phyloP scores from a whole-genome alignment of 495 filamentous ascomycete species.

The Talaromyces stipitatus region DNA sequence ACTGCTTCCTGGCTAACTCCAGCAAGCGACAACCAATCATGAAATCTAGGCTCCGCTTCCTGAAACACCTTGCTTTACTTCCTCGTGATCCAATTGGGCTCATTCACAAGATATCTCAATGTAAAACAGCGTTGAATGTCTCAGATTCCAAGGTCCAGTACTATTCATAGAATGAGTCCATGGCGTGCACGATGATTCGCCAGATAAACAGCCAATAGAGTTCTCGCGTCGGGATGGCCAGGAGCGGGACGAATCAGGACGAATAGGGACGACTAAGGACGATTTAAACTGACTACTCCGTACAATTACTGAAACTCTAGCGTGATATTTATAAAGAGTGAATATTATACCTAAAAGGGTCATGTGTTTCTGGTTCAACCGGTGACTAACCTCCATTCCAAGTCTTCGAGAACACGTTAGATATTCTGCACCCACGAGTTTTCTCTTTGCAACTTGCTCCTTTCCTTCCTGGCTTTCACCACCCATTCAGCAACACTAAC shows the following conservation, averaged over 20 bases:
- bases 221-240: not conserved
- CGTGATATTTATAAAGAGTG: no score
- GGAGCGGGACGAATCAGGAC: not conserved
- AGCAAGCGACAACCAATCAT: not conserved
- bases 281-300: not conserved
- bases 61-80: not conserved
- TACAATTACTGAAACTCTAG: no score
- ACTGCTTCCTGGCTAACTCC: not conserved
- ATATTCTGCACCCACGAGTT: not conserved
- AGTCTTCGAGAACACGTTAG: not conserved
- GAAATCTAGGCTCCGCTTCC: not conserved
- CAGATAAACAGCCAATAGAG: not conserved
- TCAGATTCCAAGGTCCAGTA: not conserved
- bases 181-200: not conserved
- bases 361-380: no score
- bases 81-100: not conserved
- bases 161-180: not conserved
- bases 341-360: no score
- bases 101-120: not conserved
- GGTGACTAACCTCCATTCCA: no score
- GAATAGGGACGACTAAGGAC: not conserved
- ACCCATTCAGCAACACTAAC: constrained; percentile 51
- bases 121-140: not conserved
- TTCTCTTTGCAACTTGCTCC: not conserved
- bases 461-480: constrained; percentile 46